Percentiles rank a stretch among this genome's conserved stretches.
Evolutionary conservation across 306 rosid species (phyloP).

Genomic region (Glycine tomentella): DNA sequence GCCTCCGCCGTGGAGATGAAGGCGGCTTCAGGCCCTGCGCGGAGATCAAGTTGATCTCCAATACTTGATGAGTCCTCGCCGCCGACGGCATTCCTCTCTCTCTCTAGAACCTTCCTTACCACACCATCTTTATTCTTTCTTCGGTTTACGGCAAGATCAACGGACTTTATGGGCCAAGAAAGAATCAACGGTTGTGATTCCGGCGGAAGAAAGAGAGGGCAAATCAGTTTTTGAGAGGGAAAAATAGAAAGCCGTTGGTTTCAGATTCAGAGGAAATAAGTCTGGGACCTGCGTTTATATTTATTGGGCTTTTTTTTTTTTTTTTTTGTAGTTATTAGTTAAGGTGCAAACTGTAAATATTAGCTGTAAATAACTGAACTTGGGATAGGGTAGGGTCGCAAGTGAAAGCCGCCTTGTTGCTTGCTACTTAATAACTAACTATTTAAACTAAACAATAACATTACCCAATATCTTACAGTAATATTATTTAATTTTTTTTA

Average conservation of each 20-base stretch:
- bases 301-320: too few relatives aligned
- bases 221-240: conserved; percentile 18
- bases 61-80: conserved; percentile 39
- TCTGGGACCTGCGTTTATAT: conserved; percentile 27
- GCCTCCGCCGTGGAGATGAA: conserved; percentile 49
- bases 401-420: too few relatives aligned
- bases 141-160: conserved; percentile 46
- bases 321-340: too few relatives aligned
- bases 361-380: too few relatives aligned
- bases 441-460: too few relatives aligned
- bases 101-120: conserved; percentile 20
- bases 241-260: neutral
- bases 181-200: conserved; percentile 38
- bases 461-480: too few relatives aligned
- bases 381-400: too few relatives aligned
- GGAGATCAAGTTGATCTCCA: conserved; percentile 95
- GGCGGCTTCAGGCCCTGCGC: conserved; percentile 78
- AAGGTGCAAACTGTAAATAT: too few relatives aligned
- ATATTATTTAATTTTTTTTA: too few relatives aligned
- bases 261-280: neutral
- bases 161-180: too few relatives aligned
- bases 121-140: conserved; percentile 40
- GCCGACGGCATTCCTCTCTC: conserved; percentile 43
- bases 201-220: conserved; percentile 35
- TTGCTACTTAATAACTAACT: too few relatives aligned